Conservation (phyloP, 495 filamentous ascomycete species). For the Penicillium flavigenum region DNA sequence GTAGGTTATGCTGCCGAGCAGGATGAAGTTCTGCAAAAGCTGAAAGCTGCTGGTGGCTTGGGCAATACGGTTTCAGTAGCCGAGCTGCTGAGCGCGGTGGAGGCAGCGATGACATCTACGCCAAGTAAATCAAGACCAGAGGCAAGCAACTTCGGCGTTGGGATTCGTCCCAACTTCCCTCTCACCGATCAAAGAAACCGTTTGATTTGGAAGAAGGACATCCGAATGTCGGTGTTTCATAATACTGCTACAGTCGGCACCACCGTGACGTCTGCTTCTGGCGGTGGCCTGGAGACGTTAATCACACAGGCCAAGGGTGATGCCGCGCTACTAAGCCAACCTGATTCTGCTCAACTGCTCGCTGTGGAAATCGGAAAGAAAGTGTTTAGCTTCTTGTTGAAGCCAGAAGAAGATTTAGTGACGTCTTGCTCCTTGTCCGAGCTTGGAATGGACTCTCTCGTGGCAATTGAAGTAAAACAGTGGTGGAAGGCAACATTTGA, state of each 20-base stretch:
- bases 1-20: slow-evolving; percentile 35
- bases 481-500: slow-evolving; percentile 39
- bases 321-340: slow-evolving; percentile 1
- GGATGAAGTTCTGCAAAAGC: slow-evolving; percentile 9
- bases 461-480: slow-evolving; percentile 45
- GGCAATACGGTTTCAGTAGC: background rate
- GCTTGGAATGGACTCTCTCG: slow-evolving; percentile 46
- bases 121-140: background rate
- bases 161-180: slow-evolving; percentile 8
- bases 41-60: background rate
- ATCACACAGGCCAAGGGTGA: slow-evolving; percentile 13
- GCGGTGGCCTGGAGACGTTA: slow-evolving; percentile 14
- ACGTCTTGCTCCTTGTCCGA: slow-evolving; percentile 36
- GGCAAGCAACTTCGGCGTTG: slow-evolving; percentile 8
- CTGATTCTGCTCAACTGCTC: slow-evolving; percentile 33
- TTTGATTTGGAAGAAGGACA: slow-evolving; percentile 24
- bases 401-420: slow-evolving; percentile 28
- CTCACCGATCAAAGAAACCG: slow-evolving; percentile 17
- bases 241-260: slow-evolving; percentile 13
- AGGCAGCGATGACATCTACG: background rate
- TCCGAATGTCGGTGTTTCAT: slow-evolving; percentile 29
- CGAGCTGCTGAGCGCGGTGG: background rate
- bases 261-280: background rate
- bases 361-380: slow-evolving; percentile 46
- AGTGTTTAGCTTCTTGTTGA: slow-evolving; percentile 31